phyloP scores from a whole-genome alignment of 306 rosid genomes.

The Quercus engelmannii region DNA sequence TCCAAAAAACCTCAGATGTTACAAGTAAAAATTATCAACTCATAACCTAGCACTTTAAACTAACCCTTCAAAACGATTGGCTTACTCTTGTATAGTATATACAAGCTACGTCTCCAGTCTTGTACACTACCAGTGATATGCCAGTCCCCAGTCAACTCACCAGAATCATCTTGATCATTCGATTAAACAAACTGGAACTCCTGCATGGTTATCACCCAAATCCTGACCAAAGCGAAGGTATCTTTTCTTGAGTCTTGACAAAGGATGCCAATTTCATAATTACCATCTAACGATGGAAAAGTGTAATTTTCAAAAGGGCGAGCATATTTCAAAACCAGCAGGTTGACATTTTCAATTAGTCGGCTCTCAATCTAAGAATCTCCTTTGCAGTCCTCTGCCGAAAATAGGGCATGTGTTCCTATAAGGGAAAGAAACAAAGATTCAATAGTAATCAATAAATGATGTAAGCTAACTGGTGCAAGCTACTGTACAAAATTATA shows the following conservation, averaged over 20 bases:
- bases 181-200: no score
- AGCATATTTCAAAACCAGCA: not conserved
- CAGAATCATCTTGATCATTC: not conserved
- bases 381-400: conserved; percentile 88
- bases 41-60: not conserved
- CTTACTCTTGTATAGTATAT: not conserved
- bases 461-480: not conserved
- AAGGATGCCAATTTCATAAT: not conserved
- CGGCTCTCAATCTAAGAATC: conserved; percentile 72
- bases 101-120: conserved; percentile 1
- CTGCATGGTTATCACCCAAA: not conserved
- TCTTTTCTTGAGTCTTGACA: not conserved
- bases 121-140: not conserved
- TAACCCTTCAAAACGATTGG: not conserved
- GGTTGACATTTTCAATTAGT: conserved; percentile 37
- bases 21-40: not conserved
- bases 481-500: not conserved
- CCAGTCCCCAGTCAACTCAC: not conserved
- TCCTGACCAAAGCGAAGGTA: not conserved
- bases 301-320: not conserved
- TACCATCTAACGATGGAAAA: not conserved
- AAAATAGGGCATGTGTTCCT: conserved; percentile 93
- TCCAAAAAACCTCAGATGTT: not conserved
- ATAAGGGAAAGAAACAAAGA: conserved; percentile 25
- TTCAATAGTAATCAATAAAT: conserved; percentile 7